phyloP scores from a whole-genome alignment of 2,329 filamentous ascomycete species.

The Scytalidium sp. region DNA sequence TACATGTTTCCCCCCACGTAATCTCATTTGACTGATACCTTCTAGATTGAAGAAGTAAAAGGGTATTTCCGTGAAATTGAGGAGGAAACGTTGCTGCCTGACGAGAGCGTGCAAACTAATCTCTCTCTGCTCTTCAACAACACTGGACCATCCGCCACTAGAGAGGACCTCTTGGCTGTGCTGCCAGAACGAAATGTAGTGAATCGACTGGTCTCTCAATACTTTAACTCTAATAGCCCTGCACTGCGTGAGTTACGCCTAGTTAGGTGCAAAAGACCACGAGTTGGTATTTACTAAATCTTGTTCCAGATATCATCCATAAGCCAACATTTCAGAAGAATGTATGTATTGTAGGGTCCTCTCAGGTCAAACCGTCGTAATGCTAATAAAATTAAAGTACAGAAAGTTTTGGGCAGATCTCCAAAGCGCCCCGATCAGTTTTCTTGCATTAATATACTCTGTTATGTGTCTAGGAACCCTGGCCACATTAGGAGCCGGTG shows the following conservation, averaged over 20 bases:
- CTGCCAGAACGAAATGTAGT: slow-evolving; percentile 43
- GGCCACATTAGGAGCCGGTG: slow-evolving; percentile 25
- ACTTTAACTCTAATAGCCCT: slow-evolving; percentile 48
- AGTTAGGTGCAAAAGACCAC: neutral
- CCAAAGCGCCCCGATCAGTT: too few species aligned
- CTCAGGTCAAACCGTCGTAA: too few species aligned
- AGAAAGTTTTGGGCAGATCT: too few species aligned
- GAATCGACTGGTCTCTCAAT: slow-evolving; percentile 48
- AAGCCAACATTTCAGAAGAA: slow-evolving; percentile 45
- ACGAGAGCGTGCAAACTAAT: neutral
- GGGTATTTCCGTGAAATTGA: slow-evolving; percentile 44
- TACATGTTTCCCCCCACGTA: neutral
- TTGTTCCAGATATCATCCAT: slow-evolving; percentile 43
- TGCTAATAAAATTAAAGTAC: too few species aligned
- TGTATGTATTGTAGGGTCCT: too few species aligned
- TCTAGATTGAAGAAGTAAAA: slow-evolving; percentile 54
- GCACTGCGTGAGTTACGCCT: slow-evolving; percentile 40
- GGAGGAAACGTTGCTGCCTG: neutral
- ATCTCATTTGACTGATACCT: neutral
- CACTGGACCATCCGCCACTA: slow-evolving; percentile 21
- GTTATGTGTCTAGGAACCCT: too few species aligned
- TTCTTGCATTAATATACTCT: too few species aligned
- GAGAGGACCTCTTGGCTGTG: slow-evolving; percentile 41
- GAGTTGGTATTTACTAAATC: slow-evolving; percentile 1
- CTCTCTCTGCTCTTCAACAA: too few species aligned